phyloP scores from a whole-genome alignment of 306 rosid species.

The Datisca glomerata region DNA sequence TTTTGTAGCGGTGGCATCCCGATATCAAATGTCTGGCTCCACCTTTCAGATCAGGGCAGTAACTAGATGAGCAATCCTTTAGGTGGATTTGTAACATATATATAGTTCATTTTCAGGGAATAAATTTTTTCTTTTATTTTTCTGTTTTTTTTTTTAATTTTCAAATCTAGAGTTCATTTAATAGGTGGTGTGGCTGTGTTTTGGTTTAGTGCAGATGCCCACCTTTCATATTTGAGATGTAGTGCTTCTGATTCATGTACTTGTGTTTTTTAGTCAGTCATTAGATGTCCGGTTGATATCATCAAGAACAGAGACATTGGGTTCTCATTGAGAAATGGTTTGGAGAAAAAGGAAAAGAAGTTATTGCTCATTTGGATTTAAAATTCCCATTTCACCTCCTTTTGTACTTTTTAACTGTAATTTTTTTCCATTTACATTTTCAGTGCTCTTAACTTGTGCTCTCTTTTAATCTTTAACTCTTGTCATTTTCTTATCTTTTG shows the following conservation, averaged over 20 bases:
- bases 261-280: no score
- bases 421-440: conserved; percentile 8
- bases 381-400: no score
- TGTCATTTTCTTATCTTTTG: no score
- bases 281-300: no score
- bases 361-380: not conserved
- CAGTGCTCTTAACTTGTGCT: conserved; percentile 2
- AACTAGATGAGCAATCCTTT: conserved; percentile 64
- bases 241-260: conserved; percentile 43
- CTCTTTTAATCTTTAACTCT: no score
- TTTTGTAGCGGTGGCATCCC: conserved; percentile 41
- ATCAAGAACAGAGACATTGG: conserved; percentile 36
- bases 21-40: conserved; percentile 28
- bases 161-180: conserved; percentile 48
- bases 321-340: conserved; percentile 40
- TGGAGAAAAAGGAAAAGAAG: conserved; percentile 4
- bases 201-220: conserved; percentile 75
- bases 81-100: conserved; percentile 87
- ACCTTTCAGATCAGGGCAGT: conserved; percentile 47
- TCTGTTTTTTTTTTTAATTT: conserved; percentile 17
- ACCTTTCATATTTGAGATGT: conserved; percentile 71
- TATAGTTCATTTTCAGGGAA: conserved; percentile 93
- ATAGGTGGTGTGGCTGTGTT: conserved; percentile 79
- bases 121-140: conserved; percentile 37
- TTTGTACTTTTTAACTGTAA: no score